Evolutionary conservation across 495 filamentous ascomycete genomes (phyloP), one percentile per base, ranked within the genome.

Genomic region (Aspergillus mulundensis): DNA sequence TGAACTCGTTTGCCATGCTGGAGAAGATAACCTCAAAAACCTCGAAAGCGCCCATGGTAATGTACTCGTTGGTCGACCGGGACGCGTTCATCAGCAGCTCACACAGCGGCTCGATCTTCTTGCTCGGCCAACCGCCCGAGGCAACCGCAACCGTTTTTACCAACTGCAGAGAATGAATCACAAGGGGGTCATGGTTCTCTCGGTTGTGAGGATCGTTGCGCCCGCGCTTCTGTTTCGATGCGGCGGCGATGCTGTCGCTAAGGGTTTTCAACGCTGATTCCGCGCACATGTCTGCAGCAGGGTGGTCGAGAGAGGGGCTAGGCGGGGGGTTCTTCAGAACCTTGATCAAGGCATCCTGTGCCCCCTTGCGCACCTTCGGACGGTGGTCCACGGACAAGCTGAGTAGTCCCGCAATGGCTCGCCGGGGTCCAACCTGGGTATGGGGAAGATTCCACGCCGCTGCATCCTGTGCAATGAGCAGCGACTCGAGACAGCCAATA

Each of bases 11-110:
- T 8, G 87, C 86, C 84, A 97, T 89, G 15, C 89, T 88, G 57
- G 85, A 85, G 59, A 98, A 97, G 18, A 97, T 91, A 63, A 91
- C 86, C 74, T 97, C 95, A 65, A 98, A 97, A 6, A 97, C 87
- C 58, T 95, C 92, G 64, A 98, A 97, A 2, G 93, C 91, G 18
- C 89, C 85, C 85, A 96, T 91, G 43, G 89, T 95, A 70, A 98
- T 86, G 68, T 90, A 95, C 67, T 97, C 90, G 69, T 94, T 97
- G 66, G 81, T 94, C 14, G 88, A 88, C 59, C 82, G 84, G 1
- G 94, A 91, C 34, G 96, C 93, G 55, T 83, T 84, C 65, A 98
- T 87, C 53, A 98, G 74, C 34, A 92, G 70, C 66, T 96, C 91
- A 67, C 91, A 96, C 32, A 98, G 80, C 5, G 84, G 72, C 73